Evolutionary conservation across 768 basidiomycete species (phyloP), one percentile per base, ranked within the genome.

Genomic region (Auriculariales sp.): DNA sequence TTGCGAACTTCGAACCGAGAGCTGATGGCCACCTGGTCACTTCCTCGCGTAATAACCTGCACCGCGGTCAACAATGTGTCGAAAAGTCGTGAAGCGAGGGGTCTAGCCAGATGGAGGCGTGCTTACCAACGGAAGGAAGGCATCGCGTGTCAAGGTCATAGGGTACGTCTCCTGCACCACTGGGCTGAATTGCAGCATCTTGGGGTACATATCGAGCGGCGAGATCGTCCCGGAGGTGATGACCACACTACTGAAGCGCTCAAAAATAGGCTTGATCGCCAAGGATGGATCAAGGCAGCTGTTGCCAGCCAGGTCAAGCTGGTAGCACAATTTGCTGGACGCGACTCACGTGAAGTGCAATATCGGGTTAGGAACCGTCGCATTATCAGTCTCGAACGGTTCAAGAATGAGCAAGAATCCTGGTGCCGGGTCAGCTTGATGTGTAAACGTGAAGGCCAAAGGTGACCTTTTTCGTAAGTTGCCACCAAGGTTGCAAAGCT

Each of bases 151-250:
- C 36, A 99, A 72, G 17, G 95, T 93, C 95, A 99, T 99, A 1
- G 94, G 78, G 67, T 99, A 99, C 1, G 87, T 89, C 64, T 97
- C 93, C 67, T 92, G 87, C 4, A 97, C 87, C 17, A 94, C 92
- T 2, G 95, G 93, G 15, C 88, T 89, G 65, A 99, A 99, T 56
- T 92, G 90, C 28, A 99, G 73, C 88, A 99, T 99, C 67, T 98
- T 99, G 11, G 95, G 95, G 64, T 99, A 99, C 95, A 99, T 99
- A 66, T 99, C 95, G 51, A 99, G 66, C 2, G 95, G 95, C 1
- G 93, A 97, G 57, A 99, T 91, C 10, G 95, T 99, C 57, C 95
- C 95, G 3, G 92, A 97, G 0, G 95, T 99, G 62, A 99, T 99
- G 55, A 99, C 91, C 19, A 99, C 95, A 53, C 86, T 90, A 62